These are phyloP conservation scores for Calonectria pseudoturangicola DNA, from an alignment of 2,329 filamentous ascomycete genomes.

Conservation along the genomic window DNA sequence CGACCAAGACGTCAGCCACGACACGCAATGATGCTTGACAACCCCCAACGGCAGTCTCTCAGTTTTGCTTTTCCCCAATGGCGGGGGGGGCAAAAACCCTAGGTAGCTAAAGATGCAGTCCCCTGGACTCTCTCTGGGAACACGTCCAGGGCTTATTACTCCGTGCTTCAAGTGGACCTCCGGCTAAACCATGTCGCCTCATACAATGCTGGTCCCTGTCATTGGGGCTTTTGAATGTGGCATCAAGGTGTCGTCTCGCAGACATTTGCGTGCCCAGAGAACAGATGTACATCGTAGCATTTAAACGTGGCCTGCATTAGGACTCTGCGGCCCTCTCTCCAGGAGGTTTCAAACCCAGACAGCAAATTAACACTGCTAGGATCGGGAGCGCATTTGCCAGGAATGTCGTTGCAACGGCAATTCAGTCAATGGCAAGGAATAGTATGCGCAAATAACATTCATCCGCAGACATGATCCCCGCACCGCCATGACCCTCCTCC, in stretches of 20 bases:
- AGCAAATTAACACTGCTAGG: background rate
- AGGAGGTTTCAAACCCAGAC: conserved; percentile 16
- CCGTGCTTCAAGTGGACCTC: conserved; percentile 29
- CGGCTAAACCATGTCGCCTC: conserved; percentile 29
- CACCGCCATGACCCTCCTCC: conserved; percentile 23
- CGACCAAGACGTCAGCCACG: conserved; percentile 29
- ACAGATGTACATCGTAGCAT: conserved; percentile 25
- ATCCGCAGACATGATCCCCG: conserved; percentile 30
- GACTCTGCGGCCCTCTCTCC: conserved; percentile 1
- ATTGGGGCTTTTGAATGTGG: conserved; percentile 36
- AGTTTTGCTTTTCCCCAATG: conserved; percentile 49
- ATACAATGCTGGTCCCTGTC: conserved; percentile 37
- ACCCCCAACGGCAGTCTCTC: conserved; percentile 36
- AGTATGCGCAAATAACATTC: conserved; percentile 20
- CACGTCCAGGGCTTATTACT: conserved; percentile 38
- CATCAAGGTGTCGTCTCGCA: conserved; percentile 37
- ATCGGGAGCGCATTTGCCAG: background rate
- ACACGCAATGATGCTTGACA: conserved; percentile 33
- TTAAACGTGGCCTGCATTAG: conserved; percentile 23
- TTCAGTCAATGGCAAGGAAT: conserved; percentile 9
- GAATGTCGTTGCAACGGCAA: conserved; percentile 7
- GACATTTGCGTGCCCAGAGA: conserved; percentile 16
- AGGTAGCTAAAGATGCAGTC: conserved; percentile 42
- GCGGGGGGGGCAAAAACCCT: conserved; percentile 44
- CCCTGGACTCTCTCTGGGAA: conserved; percentile 40